phyloP scores from a whole-genome alignment of 139 green algal genomes.

The Volvox reticuliferus region DNA sequence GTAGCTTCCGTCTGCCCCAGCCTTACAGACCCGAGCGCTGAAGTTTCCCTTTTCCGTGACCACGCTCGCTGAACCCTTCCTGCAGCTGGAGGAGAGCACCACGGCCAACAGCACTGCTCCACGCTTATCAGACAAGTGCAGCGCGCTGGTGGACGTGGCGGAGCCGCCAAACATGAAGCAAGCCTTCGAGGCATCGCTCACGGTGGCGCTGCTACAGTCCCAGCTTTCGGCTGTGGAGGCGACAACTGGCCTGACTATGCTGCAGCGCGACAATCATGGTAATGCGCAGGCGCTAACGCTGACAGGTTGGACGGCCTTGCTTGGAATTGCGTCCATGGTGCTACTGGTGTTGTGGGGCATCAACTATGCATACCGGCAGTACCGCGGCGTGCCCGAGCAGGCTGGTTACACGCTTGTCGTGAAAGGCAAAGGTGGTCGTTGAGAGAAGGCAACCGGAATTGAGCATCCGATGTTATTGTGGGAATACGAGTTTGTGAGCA shows the following conservation, averaged over 20 bases:
- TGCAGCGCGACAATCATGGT: constrained; percentile 55
- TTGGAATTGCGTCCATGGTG: constrained; percentile 68
- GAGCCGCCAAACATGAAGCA: constrained; percentile 73
- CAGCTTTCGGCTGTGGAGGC: constrained; percentile 62
- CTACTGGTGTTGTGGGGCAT: constrained; percentile 61
- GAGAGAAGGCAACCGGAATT: not conserved
- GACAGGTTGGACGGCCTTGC: constrained; percentile 75
- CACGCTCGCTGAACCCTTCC: no score
- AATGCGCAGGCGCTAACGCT: constrained; percentile 69
- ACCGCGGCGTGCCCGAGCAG: constrained; percentile 43
- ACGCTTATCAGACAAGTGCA: constrained; percentile 59
- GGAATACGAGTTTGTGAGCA: no score
- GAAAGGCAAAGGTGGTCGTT: constrained; percentile 40
- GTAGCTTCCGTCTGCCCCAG: no score
- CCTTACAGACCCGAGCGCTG: no score
- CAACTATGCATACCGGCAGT: constrained; percentile 40
- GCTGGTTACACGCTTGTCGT: constrained; percentile 49
- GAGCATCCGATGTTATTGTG: no score
- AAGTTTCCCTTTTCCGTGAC: no score
- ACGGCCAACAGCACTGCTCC: not conserved
- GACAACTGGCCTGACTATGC: constrained; percentile 56
- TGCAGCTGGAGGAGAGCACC: constrained; percentile 15
- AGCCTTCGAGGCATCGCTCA: constrained; percentile 65
- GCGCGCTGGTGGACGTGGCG: constrained; percentile 64
- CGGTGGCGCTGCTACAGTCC: constrained; percentile 57